Evolutionary conservation across 129 eudicot genomes (phyloP).

Genomic region (Helianthus tuberosus): DNA sequence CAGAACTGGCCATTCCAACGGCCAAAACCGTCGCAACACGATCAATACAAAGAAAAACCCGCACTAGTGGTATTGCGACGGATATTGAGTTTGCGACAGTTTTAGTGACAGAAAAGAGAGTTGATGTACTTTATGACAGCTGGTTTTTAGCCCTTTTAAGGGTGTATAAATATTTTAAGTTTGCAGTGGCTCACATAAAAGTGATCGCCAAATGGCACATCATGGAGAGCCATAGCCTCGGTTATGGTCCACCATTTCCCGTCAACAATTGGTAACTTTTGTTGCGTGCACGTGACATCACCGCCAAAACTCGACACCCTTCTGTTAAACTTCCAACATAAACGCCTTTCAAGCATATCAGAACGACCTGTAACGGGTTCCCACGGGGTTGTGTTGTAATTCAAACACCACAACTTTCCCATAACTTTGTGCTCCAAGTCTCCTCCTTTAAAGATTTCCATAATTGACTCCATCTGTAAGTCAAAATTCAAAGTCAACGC

Average conservation of each 20-base stretch:
- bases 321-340: constrained; percentile 66
- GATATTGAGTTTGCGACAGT: too few species aligned
- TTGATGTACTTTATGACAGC: too few species aligned
- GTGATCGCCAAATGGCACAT: constrained; percentile 73
- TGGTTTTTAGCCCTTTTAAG: too few species aligned
- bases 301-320: constrained; percentile 82
- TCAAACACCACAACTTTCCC: constrained; percentile 69
- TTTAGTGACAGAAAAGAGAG: too few species aligned
- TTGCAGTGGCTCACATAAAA: constrained; percentile 57
- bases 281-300: constrained; percentile 81
- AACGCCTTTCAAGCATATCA: constrained; percentile 50
- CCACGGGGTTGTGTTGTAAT: constrained; percentile 72
- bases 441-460: constrained; percentile 84
- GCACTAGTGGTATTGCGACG: too few species aligned
- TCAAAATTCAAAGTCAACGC: background rate
- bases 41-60: too few species aligned
- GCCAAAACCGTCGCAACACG: too few species aligned
- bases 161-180: too few species aligned
- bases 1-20: too few species aligned
- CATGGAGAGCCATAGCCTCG: constrained; percentile 69
- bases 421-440: constrained; percentile 75
- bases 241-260: constrained; percentile 64
- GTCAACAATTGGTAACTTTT: constrained; percentile 37
- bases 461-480: constrained; percentile 56
- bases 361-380: constrained; percentile 35